Base-by-base conservation (phyloP, 371 early-diverging fungal species). In the Circinella umbellata region DNA sequence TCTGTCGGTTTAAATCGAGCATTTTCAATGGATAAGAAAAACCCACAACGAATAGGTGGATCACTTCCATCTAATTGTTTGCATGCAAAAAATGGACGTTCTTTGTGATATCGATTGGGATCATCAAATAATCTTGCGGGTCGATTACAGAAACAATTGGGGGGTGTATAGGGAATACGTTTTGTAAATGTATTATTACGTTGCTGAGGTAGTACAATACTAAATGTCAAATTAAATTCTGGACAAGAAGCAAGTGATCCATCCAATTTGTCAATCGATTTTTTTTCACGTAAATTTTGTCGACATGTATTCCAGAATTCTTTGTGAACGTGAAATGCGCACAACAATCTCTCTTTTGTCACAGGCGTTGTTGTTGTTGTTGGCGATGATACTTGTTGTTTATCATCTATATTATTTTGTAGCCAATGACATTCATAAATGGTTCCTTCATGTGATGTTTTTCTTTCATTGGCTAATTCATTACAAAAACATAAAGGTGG, bases 301-400 rank as follows among this genome's bases (percentile, higher is more conserved):
- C 72, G 69, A 35, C 76, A 63, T 47, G 64, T 37, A 17, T 73
- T 66, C 83, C 85, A 85, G 3, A 72, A 63, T n/a, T 60, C 54
- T 37, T 83, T 73, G 63, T 85, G 85, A 8, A 83, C 72, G 70
- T 85, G 85, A 47, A 83, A 85, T 3, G 80, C 81, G 18, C 85
- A 85, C 36, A 80, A 64, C 27, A 27, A 27, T 27, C 2, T 27
- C 1, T 9, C 42, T 3, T 42, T 42, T 42, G 42, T 42, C 9
- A 42, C 3, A 9, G 9, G 11, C 42, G 3, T 42, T 42, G 51
- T 51, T 51, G 14, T 51, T 49, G 49, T 49, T 49, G 17, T 49
- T 49, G 14, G 4, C n/a, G 49, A 4, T 49, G 15, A 4, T 49
- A 49, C 14, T 49, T 9, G n/a, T n/a, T n/a, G n/a, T n/a, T n/a